Conservation (phyloP, 257 asterid genomes). For the Scutellaria minor region DNA sequence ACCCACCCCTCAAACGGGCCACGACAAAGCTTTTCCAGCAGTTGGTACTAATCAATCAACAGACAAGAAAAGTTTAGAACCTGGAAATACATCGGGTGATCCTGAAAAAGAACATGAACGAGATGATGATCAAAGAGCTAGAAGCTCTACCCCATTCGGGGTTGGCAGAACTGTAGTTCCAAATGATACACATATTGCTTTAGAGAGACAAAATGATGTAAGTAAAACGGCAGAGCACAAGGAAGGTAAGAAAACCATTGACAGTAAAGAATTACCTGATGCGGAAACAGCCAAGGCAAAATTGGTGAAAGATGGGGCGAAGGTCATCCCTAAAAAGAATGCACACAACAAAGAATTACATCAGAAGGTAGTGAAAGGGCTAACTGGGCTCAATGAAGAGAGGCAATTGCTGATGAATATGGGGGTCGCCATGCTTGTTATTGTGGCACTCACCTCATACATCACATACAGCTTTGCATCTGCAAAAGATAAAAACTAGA, state of each 20-base stretch:
- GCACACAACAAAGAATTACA: conserved; percentile 27
- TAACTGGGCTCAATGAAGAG: conserved; percentile 56
- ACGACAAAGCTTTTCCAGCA: conserved; percentile 20
- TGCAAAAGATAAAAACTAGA: conserved; percentile 38
- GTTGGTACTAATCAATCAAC: conserved; percentile 10
- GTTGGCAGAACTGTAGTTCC: background rate
- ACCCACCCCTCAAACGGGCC: conserved; percentile 28
- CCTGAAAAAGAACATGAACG: conserved; percentile 6
- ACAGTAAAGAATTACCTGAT: conserved; percentile 34
- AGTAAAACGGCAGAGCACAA: conserved; percentile 25
- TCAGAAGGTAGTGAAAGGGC: conserved; percentile 45
- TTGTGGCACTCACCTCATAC: conserved; percentile 64
- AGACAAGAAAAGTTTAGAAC: conserved; percentile 26
- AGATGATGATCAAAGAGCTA: conserved; percentile 8
- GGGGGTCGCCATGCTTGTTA: conserved; percentile 69
- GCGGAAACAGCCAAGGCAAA: conserved; percentile 18
- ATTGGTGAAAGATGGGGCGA: conserved; percentile 24
- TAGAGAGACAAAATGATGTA: conserved; percentile 19
- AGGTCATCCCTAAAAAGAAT: conserved; percentile 10
- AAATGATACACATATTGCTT: conserved; percentile 31
- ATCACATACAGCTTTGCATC: conserved; percentile 46
- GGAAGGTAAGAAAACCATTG: conserved; percentile 24
- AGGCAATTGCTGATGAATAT: conserved; percentile 67
- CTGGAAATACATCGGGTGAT: conserved; percentile 28
- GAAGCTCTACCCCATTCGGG: conserved; percentile 31